These are phyloP conservation scores for Penicillium sp. DNA, from an alignment of 2,329 filamentous ascomycete species.

Conservation along the genomic window DNA sequence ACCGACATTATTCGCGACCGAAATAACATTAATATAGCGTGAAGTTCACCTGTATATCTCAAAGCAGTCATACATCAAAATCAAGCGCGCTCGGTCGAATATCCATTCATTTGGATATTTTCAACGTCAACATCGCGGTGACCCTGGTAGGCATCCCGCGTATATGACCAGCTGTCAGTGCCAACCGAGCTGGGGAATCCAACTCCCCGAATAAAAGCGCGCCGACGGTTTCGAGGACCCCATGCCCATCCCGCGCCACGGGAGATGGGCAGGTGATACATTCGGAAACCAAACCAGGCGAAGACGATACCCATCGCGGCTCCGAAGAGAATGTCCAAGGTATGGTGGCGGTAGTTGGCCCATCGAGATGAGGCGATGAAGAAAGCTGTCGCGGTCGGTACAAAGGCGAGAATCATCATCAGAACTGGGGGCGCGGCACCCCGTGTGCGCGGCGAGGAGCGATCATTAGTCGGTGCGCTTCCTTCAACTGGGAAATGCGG, in stretches of 20 bases:
- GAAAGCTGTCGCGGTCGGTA: slow-evolving; percentile 67
- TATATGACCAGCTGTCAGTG: slow-evolving; percentile 26
- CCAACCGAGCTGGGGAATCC: slow-evolving; percentile 31
- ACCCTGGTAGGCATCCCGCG: neutral
- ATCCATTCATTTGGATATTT: no score
- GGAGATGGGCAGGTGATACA: slow-evolving; percentile 75
- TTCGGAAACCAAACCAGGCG: slow-evolving; percentile 70
- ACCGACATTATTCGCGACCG: no score
- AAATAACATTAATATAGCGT: no score
- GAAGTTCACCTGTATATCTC: no score
- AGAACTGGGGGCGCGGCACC: slow-evolving; percentile 79
- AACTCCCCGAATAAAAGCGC: slow-evolving; percentile 55
- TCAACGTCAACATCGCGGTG: no score
- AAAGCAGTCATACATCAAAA: no score
- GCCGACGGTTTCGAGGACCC: slow-evolving; percentile 66
- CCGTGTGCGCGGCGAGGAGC: slow-evolving; percentile 56
- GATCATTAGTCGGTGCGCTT: slow-evolving; percentile 17
- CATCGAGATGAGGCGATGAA: slow-evolving; percentile 83
- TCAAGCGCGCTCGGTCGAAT: no score
- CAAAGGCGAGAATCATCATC: slow-evolving; percentile 61
- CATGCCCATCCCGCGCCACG: slow-evolving; percentile 84
- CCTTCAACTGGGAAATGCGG: slow-evolving; percentile 26
- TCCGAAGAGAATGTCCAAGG: slow-evolving; percentile 88
- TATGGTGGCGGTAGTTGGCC: slow-evolving; percentile 83
- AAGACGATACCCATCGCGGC: slow-evolving; percentile 67